A percentile compares a stretch with the other conserved stretches of the same genome.
phyloP scores from a whole-genome alignment of 2,329 filamentous ascomycete genomes.

The Celoporthe dispersa region DNA sequence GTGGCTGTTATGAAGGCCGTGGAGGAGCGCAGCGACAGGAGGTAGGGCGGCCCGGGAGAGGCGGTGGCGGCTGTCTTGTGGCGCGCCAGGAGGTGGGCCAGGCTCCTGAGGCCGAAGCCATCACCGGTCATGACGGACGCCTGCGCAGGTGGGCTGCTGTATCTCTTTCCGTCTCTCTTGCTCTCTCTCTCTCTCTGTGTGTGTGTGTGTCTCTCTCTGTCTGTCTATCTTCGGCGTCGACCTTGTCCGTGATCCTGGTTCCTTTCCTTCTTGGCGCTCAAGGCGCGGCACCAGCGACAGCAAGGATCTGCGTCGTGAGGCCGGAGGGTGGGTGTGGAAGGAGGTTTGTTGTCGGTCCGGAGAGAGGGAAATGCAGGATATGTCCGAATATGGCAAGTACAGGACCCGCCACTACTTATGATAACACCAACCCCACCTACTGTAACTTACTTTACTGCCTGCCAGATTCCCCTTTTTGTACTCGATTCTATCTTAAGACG shows the following conservation, averaged over 20 bases:
- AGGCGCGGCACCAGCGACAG: not conserved
- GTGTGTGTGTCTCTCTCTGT: too few relatives aligned
- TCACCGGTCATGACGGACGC: constrained; percentile 14
- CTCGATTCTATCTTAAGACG: too few relatives aligned
- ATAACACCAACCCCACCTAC: too few relatives aligned
- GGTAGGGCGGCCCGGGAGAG: constrained; percentile 38
- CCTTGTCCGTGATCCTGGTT: not conserved
- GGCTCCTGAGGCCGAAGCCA: constrained; percentile 16
- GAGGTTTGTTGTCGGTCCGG: too few relatives aligned
- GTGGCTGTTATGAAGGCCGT: constrained; percentile 43
- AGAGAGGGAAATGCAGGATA: too few relatives aligned
- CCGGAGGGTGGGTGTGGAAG: too few relatives aligned
- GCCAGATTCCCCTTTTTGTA: too few relatives aligned
- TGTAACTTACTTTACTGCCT: too few relatives aligned
- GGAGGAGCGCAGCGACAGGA: constrained; percentile 46
- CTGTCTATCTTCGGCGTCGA: not conserved
- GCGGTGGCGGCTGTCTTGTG: constrained; percentile 26
- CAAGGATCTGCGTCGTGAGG: not conserved
- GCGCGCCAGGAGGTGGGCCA: constrained; percentile 37
- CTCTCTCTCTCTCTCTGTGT: too few relatives aligned
- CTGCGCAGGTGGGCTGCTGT: not conserved
- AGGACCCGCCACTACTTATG: too few relatives aligned
- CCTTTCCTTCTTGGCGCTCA: not conserved
- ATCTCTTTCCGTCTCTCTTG: too few relatives aligned
- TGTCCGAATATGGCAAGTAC: too few relatives aligned